Conservation (phyloP, 179 eudicot genomes). For the Silene noctiflora region DNA sequence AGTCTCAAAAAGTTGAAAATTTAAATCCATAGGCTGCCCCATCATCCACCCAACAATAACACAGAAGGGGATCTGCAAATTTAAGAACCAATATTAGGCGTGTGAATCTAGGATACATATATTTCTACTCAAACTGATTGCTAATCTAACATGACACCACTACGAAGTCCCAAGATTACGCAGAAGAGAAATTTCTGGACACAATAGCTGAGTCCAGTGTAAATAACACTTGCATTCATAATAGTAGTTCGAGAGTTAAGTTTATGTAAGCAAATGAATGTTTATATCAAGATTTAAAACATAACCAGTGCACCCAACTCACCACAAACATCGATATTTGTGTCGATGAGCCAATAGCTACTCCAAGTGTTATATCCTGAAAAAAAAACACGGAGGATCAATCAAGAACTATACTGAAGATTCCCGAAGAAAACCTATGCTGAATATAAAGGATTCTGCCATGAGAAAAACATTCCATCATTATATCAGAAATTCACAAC, state of each 20-base stretch:
- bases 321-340: constrained; percentile 99
- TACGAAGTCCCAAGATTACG: background rate
- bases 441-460: constrained; percentile 6
- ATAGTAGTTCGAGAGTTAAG: background rate
- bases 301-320: constrained; percentile 27
- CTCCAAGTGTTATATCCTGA: constrained; percentile 90
- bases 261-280: background rate
- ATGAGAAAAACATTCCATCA: constrained; percentile 6
- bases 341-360: constrained; percentile 94
- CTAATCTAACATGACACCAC: background rate
- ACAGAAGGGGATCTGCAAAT: constrained; percentile 92
- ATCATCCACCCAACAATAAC: constrained; percentile 93
- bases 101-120: background rate
- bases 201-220: background rate
- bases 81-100: constrained; percentile 5
- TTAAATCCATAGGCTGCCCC: constrained; percentile 95
- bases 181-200: background rate
- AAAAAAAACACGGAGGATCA: constrained; percentile 14
- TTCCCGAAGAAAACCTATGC: background rate
- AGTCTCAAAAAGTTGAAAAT: constrained; percentile 92
- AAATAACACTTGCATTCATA: background rate
- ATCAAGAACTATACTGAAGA: background rate
- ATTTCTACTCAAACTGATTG: constrained; percentile 7
- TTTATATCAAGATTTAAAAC: constrained; percentile 3
- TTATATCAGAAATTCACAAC: background rate